phyloP scores from a whole-genome alignment of 139 green algal genomes.

The Ettlia oleoabundans region DNA sequence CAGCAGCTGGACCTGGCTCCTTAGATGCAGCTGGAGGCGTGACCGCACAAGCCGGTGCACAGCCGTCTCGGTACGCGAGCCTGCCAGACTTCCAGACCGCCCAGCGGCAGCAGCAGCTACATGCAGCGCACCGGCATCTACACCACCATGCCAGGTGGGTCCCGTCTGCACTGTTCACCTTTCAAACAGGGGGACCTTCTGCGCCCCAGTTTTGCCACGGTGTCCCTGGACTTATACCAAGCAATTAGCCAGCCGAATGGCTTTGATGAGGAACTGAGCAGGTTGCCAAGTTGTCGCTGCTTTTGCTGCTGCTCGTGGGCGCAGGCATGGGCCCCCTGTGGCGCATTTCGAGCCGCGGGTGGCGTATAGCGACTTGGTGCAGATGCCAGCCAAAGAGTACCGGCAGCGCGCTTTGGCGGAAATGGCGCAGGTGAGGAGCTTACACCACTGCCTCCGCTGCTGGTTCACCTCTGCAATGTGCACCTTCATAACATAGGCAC shows the following conservation, averaged over 20 bases:
- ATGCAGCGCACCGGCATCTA: not conserved
- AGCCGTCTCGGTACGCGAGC: conserved; percentile 2
- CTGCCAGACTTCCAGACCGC: conserved; percentile 1
- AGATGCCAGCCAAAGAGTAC: conserved; percentile 56
- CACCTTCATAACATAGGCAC: too few species aligned
- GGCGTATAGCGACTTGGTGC: conserved; percentile 36
- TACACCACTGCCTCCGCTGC: too few species aligned
- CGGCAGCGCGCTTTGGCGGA: conserved; percentile 61
- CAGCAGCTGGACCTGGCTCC: not conserved
- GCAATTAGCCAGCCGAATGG: too few species aligned
- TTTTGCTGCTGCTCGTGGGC: too few species aligned
- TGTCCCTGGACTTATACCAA: too few species aligned
- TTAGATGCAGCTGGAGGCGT: conserved; percentile 37
- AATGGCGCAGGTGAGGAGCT: conserved; percentile 50
- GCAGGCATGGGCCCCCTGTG: conserved; percentile 20
- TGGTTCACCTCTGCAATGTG: too few species aligned
- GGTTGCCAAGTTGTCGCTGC: too few species aligned
- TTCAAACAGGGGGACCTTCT: too few species aligned
- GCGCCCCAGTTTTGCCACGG: too few species aligned
- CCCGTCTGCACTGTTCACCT: too few species aligned
- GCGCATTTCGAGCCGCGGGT: conserved; percentile 23
- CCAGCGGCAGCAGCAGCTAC: conserved; percentile 15
- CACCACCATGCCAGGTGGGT: too few species aligned
- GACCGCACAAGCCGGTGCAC: not conserved
- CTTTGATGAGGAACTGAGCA: too few species aligned